Evolutionary conservation across 176 grass and related monocot species (phyloP), one percentile per base, ranked within the genome.

Genomic region (Oryza officinalis): DNA sequence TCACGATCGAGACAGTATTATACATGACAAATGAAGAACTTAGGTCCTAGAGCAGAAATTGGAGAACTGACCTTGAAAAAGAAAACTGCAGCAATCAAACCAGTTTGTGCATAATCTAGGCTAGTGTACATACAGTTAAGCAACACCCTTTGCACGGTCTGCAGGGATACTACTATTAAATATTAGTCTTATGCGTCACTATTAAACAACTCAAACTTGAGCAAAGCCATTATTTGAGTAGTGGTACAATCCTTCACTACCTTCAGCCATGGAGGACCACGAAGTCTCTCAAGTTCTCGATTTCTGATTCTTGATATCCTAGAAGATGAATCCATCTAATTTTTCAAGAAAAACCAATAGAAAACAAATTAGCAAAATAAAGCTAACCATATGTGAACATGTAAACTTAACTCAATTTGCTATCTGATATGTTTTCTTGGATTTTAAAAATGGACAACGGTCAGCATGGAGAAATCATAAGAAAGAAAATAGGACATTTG

Each of bases 81-180:
- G 93, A 99, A 99, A 63, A 99, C 93, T 76, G 96, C 91, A 79
- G 93, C 96, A 64, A 99, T 98, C 81, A 99, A 85, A 85, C 96
- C 96, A 41, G 93, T 96, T 76, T 99, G 93, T 66, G 96, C 96
- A 92, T 99, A 96, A 83, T 99, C 96, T 69, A 99, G 84, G 73
- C 86, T 90, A 12, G 93, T 94, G 78, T 99, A 96, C 50, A 88
- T 77, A 68, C 87, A 96, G 32, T 74, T 94, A 67, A 96, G 91
- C 46, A 99, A 79, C 50, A 90, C 85, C 82, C 89, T 87, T 83
- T 99, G 93, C 81, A 94, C 52, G 22, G 93, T 82, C 96, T 98
- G 82, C 88, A 85, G 38, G 78, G 15, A 40, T 69, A 86, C 89
- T 81, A 80, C 31, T 74, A 13, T n/a, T n/a, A 65, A 65, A 27